Conservation (phyloP, 257 asterid species). For the Mentha longifolia region DNA sequence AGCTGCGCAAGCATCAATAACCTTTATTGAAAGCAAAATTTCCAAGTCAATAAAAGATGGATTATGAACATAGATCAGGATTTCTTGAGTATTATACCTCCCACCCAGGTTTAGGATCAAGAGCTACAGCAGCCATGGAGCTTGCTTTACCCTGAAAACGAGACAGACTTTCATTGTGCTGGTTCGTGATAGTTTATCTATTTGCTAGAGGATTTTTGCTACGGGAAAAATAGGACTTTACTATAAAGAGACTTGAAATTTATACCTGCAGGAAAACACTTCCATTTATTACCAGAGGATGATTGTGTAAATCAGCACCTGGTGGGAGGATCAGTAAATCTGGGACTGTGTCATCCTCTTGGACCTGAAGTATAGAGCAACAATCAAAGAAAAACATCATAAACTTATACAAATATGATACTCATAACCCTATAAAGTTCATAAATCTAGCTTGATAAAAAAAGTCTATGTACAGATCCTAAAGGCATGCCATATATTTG, state of each 20-base stretch:
- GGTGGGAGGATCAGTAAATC: constrained; percentile 82
- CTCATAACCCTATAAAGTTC: too few species aligned
- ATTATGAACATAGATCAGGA: background rate
- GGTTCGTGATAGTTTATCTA: constrained; percentile 12
- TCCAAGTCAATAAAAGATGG: constrained; percentile 26
- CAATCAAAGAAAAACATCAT: constrained; percentile 10
- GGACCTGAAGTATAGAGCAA: constrained; percentile 52
- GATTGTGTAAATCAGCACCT: constrained; percentile 86
- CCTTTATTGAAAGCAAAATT: constrained; percentile 55
- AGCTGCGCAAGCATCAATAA: constrained; percentile 94
- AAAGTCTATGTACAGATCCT: background rate
- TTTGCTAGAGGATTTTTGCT: constrained; percentile 1
- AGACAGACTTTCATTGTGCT: constrained; percentile 1
- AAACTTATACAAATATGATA: background rate
- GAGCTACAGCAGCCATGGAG: constrained; percentile 89
- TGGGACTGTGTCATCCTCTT: constrained; percentile 74
- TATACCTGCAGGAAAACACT: constrained; percentile 81
- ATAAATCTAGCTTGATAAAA: too few species aligned
- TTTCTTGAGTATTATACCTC: constrained; percentile 46
- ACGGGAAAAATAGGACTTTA: background rate
- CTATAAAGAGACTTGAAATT: background rate
- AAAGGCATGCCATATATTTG: constrained; percentile 12
- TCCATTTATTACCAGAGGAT: constrained; percentile 77
- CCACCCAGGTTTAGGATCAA: constrained; percentile 87
- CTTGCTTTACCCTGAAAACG: constrained; percentile 85